Conservation (phyloP, 2,329 filamentous ascomycete genomes). For the Pyrenochaeta sp. region DNA sequence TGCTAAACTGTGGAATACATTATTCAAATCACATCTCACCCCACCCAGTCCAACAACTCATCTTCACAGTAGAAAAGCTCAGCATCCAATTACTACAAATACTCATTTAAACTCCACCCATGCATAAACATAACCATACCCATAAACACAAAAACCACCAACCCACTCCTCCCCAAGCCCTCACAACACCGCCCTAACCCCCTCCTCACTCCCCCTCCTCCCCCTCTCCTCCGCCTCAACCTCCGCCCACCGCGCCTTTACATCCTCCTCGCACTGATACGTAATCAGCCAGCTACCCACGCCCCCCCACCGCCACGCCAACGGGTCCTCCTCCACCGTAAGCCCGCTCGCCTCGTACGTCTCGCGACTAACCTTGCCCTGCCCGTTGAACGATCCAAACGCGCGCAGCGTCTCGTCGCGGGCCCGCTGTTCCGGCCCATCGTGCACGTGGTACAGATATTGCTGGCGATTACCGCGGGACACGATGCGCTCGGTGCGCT, state of each 20-base stretch:
- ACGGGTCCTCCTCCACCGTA: conserved; percentile 37
- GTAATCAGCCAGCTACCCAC: conserved; percentile 46
- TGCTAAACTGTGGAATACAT: too few species aligned
- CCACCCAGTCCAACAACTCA: too few species aligned
- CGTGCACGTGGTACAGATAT: conserved; percentile 67
- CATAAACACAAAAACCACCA: too few species aligned
- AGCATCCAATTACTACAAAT: too few species aligned
- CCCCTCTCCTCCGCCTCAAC: conserved; percentile 16
- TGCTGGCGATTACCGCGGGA: conserved; percentile 67
- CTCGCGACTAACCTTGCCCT: conserved; percentile 24
- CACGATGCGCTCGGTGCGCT: conserved; percentile 67
- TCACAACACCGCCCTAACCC: conserved; percentile 30
- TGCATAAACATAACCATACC: background rate
- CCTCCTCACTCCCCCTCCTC: conserved; percentile 8
- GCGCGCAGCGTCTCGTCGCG: conserved; percentile 53
- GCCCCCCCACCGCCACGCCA: conserved; percentile 48
- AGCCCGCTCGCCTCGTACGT: conserved; percentile 29
- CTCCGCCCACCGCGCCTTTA: conserved; percentile 38
- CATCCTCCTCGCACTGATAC: conserved; percentile 44
- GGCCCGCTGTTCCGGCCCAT: conserved; percentile 64
- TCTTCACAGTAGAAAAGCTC: too few species aligned
- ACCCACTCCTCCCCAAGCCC: background rate
- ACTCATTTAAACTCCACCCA: background rate
- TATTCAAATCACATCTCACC: too few species aligned
- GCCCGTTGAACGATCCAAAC: conserved; percentile 40